Base-by-base conservation (phyloP, 768 basidiomycete species). In the Naganishia antarctica region DNA sequence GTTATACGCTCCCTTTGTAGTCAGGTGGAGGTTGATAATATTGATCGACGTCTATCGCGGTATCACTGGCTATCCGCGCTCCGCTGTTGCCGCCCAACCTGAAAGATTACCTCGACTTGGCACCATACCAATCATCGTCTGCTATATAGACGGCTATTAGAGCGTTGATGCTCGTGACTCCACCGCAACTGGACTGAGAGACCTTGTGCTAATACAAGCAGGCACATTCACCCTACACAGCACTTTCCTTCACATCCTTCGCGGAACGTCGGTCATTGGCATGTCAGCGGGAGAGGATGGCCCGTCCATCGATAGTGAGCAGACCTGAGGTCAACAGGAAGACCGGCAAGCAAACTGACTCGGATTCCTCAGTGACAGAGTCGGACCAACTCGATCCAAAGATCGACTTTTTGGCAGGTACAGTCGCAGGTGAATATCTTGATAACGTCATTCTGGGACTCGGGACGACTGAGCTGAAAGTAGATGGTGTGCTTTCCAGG, bases 351-450 rank as follows among this genome's bases (percentile, higher is more conserved):
- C 23, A 9, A 40, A 21, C 53, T 57, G 32, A 57, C 37, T 8
- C 11, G 12, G n/a, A 41, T 32, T 12, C 32, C 4, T 31, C 25
- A 29, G 31, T 41, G 12, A 12, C 32, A 47, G 40, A 31, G 25
- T 51, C 62, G n/a, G 62, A 50, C 15, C 44, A 58, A 13, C 50
- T 66, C 15, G 66, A 67, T 28, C 61, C 66, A 11, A 37, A 28
- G 1, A 75, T 89, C 23, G 88, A 93, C 73, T 91, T 91, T 74
- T 73, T 84, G 44, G 89, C 89, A 4, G 90, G 90, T 5, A 89
- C 89, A 0, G 78, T 86, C 34, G 85, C 85, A 63, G 83, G 84
- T 82, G 46, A 3, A 75, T 66, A 29, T 18, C 12, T 0, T n/a
- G 4, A 25, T 32, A 11, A 32, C 68, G 51, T 28, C 46, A 37